Percentiles rank a stretch among this genome's conserved stretches.
These are phyloP conservation scores for Polytolypa hystricis DNA, from an alignment of 2,329 filamentous ascomycete genomes.

Conservation along the genomic window DNA sequence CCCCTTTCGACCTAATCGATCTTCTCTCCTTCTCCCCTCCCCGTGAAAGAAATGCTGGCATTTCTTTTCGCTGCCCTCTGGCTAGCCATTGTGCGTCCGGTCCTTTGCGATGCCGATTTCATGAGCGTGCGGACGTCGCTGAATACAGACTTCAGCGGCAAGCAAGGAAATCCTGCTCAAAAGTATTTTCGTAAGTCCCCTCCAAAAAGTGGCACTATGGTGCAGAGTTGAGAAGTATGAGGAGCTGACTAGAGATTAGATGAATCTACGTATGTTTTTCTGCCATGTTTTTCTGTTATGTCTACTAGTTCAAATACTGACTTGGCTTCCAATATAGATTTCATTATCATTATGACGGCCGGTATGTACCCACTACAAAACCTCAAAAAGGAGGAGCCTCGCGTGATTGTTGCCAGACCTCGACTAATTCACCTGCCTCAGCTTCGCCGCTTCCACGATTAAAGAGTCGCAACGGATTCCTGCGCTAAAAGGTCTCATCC, in stretches of 20 bases:
- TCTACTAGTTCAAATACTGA: neutral
- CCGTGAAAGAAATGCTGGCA: slow-evolving; percentile 1
- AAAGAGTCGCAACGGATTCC: slow-evolving; percentile 36
- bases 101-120: slow-evolving; percentile 8
- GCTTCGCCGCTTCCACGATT: slow-evolving; percentile 39
- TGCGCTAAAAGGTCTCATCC: slow-evolving; percentile 42
- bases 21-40: neutral
- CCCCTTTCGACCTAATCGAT: no score
- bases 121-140: slow-evolving; percentile 11
- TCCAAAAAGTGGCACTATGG: neutral
- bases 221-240: neutral
- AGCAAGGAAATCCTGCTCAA: slow-evolving; percentile 5
- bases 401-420: neutral
- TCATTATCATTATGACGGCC: slow-evolving; percentile 30
- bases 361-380: slow-evolving; percentile 10
- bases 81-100: slow-evolving; percentile 7
- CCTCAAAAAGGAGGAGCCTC: no score
- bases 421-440: slow-evolving; percentile 10
- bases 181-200: slow-evolving; percentile 13
- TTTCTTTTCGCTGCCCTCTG: neutral
- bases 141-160: slow-evolving; percentile 11
- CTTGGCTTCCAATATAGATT: slow-evolving; percentile 12
- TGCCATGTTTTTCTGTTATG: no score
- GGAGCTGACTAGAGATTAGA: slow-evolving; percentile 1
- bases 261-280: slow-evolving; percentile 10